These are phyloP conservation scores for Trichoderma erinaceum DNA, from an alignment of 495 filamentous ascomycete species.

Conservation along the genomic window DNA sequence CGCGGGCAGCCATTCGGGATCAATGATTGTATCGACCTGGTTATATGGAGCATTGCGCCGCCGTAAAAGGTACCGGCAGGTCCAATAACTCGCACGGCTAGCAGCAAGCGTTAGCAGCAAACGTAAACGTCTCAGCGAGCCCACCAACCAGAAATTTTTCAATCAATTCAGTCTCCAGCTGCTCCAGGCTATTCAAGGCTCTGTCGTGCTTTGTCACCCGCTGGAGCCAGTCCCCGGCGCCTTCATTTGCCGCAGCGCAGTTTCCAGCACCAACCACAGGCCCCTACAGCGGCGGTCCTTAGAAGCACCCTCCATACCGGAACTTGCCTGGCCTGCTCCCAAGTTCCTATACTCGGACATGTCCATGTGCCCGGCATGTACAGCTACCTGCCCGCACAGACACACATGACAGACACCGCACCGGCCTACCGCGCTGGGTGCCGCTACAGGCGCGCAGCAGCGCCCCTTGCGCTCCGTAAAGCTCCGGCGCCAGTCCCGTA, in stretches of 20 bases:
- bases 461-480: background rate
- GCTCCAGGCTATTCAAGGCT: too few relatives aligned
- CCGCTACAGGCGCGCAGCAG: background rate
- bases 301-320: conserved; percentile 6
- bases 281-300: conserved; percentile 2
- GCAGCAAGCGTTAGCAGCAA: background rate
- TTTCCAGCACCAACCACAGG: conserved; percentile 11
- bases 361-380: background rate
- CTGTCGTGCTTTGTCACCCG: too few relatives aligned
- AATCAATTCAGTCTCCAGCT: too few relatives aligned
- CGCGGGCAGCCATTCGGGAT: too few relatives aligned
- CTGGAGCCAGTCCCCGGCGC: background rate
- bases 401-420: too few relatives aligned
- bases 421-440: background rate
- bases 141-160: background rate
- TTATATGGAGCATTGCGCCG: too few relatives aligned
- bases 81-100: background rate
- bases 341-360: background rate
- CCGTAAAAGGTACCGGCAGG: too few relatives aligned
- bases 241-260: conserved; percentile 11
- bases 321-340: background rate
- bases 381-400: background rate
- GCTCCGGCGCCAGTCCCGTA: background rate
- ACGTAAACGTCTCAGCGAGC: background rate
- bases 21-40: too few relatives aligned